Evolutionary conservation across 306 rosid genomes (phyloP).

Genomic region (Cucurbita maxima): DNA sequence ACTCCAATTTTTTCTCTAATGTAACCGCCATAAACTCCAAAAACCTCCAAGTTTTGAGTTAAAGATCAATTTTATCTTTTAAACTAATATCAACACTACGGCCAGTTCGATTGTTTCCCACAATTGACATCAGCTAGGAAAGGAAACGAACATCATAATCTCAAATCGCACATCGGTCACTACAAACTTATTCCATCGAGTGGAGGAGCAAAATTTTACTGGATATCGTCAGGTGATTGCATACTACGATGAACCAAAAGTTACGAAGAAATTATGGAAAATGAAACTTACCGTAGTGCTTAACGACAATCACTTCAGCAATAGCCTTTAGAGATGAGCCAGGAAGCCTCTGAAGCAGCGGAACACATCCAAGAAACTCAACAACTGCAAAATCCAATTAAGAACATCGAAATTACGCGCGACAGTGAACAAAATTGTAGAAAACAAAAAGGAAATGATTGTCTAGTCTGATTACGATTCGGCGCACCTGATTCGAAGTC

Average conservation of each 20-base stretch:
- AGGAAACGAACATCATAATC: background rate
- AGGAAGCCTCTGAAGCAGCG: slow-evolving; percentile 75
- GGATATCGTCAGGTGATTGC: background rate
- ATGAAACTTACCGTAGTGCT: slow-evolving; percentile 36
- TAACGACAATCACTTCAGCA: slow-evolving; percentile 35
- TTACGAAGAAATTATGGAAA: background rate
- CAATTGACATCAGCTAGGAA: background rate
- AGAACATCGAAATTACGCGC: background rate
- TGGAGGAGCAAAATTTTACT: background rate
- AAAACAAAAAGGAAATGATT: background rate
- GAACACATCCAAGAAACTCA: slow-evolving; percentile 71
- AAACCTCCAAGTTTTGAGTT: background rate
- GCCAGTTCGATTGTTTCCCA: background rate
- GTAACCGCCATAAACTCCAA: background rate
- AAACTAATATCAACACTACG: background rate
- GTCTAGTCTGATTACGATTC: background rate
- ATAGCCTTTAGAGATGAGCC: slow-evolving; percentile 50
- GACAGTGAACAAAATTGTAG: background rate
- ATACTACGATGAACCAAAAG: background rate
- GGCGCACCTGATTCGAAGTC: background rate
- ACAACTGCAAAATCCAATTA: slow-evolving; percentile 37
- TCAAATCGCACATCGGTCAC: background rate
- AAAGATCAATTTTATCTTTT: background rate
- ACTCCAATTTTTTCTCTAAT: background rate
- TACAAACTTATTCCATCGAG: background rate